Conservation (phyloP, 1,139 yeast species). For the Diutina mesorugosa region DNA sequence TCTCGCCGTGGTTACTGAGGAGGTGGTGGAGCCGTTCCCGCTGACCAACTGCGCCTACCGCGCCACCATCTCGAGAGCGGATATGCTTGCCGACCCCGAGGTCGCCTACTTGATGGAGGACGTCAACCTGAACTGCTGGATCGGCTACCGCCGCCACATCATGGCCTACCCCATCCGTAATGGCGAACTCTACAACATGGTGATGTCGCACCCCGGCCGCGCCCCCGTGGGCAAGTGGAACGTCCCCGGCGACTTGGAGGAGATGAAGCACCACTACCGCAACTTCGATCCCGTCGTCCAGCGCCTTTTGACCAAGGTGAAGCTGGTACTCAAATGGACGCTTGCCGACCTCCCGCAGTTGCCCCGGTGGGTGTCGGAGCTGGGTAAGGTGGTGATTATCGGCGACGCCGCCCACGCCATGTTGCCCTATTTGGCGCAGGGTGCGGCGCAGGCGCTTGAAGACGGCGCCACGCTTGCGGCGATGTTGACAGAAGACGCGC, state of each 20-base stretch:
- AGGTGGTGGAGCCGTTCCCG: slow-evolving; percentile 8
- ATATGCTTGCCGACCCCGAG: slow-evolving; percentile 13
- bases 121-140: slow-evolving; percentile 19
- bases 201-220: slow-evolving; percentile 13
- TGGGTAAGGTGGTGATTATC: slow-evolving; percentile 4
- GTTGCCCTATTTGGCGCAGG: slow-evolving; percentile 4
- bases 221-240: slow-evolving; percentile 10
- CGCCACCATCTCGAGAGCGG: slow-evolving; percentile 10
- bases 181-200: slow-evolving; percentile 4
- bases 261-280: slow-evolving; percentile 12
- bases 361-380: slow-evolving; percentile 8
- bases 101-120: slow-evolving; percentile 10
- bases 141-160: slow-evolving; percentile 19
- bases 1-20: not conserved
- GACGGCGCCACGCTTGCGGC: slow-evolving; percentile 9
- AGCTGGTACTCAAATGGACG: slow-evolving; percentile 16
- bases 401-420: slow-evolving; percentile 6
- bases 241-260: slow-evolving; percentile 6
- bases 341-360: slow-evolving; percentile 15
- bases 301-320: slow-evolving; percentile 11
- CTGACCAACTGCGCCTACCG: slow-evolving; percentile 18
- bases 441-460: slow-evolving; percentile 6
- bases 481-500: not conserved
- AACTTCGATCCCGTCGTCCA: slow-evolving; percentile 18
- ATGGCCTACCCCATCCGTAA: slow-evolving; percentile 16